Conservation (phyloP, 202 grass and related monocot genomes). For the Sporobolus alterniflorus region DNA sequence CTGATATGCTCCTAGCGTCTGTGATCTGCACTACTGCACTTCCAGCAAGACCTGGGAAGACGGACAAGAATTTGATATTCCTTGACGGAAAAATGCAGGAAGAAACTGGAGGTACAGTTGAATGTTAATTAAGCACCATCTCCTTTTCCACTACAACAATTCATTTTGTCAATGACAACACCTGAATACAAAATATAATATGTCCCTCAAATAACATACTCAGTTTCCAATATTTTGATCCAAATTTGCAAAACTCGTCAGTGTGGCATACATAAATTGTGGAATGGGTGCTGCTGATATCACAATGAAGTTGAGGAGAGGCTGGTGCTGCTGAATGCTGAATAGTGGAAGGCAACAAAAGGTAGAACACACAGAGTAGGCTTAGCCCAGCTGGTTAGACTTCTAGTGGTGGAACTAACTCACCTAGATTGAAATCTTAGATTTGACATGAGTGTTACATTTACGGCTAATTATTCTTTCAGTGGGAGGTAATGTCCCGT, state of each 20-base stretch:
- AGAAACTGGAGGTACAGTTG: not conserved
- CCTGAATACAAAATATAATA: not conserved
- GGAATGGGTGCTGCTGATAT: too few relatives aligned
- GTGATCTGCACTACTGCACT: slow-evolving; percentile 23
- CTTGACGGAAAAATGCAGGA: not conserved
- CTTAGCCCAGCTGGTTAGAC: too few relatives aligned
- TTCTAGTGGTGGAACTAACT: too few relatives aligned
- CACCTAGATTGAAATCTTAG: too few relatives aligned
- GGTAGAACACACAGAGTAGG: too few relatives aligned
- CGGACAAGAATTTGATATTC: slow-evolving; percentile 5
- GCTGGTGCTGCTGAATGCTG: not conserved
- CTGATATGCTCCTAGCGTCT: slow-evolving; percentile 14
- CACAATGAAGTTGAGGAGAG: not conserved
- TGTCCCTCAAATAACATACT: slow-evolving; percentile 9
- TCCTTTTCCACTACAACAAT: not conserved
- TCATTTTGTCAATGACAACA: not conserved
- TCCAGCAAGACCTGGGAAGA: slow-evolving; percentile 31
- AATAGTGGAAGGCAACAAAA: not conserved
- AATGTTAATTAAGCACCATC: not conserved
- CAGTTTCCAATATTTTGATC: too few relatives aligned
- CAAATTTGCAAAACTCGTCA: not conserved
- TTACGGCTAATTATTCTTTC: too few relatives aligned
- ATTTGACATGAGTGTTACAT: too few relatives aligned
- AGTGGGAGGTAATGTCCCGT: too few relatives aligned
- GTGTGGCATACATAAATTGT: not conserved